Percentiles rank a stretch among this genome's conserved stretches.
Conservation (phyloP, 805 yeast species). For the Cyberlindnera xylosilytica region DNA sequence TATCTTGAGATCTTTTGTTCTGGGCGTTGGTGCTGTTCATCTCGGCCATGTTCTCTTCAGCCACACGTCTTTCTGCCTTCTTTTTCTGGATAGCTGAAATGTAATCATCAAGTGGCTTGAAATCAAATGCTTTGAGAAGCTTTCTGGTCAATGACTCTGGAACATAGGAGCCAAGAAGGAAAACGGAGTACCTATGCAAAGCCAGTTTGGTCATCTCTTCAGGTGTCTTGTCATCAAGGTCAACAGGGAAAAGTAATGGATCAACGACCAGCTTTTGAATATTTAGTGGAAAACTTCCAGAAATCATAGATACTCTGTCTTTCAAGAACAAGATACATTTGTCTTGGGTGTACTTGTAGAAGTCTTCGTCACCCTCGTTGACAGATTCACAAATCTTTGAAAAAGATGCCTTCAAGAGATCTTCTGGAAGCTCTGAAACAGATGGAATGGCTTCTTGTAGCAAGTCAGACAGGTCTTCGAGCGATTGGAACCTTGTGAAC, state of each 20-base stretch:
- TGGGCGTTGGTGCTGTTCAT: conserved; percentile 25
- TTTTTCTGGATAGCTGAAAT: conserved; percentile 16
- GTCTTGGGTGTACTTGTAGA: conserved; percentile 40
- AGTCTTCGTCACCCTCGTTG: conserved; percentile 42
- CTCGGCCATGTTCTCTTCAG: conserved; percentile 30
- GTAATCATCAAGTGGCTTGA: conserved; percentile 31
- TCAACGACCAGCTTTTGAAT: conserved; percentile 26
- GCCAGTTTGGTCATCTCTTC: conserved; percentile 34
- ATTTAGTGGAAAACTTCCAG: conserved; percentile 36
- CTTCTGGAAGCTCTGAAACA: conserved; percentile 17
- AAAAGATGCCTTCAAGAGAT: conserved; percentile 22
- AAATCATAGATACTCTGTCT: conserved; percentile 35
- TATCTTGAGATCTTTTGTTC: conserved; percentile 13
- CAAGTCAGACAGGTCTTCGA: conserved; percentile 44
- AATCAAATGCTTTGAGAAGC: conserved; percentile 31
- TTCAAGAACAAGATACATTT: conserved; percentile 39
- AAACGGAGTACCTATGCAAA: conserved; percentile 40
- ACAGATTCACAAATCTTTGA: conserved; percentile 36
- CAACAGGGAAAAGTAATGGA: conserved; percentile 28
- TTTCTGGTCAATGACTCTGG: conserved; percentile 21
- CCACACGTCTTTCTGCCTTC: conserved; percentile 27
- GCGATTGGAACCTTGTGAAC: conserved; percentile 33
- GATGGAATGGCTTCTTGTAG: conserved; percentile 22
- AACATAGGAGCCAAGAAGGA: conserved; percentile 46
- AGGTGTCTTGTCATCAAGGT: conserved; percentile 32